Evolutionary conservation across 352 stramenopile genomes (phyloP).

Genomic region (Globisporangium iwayamae): DNA sequence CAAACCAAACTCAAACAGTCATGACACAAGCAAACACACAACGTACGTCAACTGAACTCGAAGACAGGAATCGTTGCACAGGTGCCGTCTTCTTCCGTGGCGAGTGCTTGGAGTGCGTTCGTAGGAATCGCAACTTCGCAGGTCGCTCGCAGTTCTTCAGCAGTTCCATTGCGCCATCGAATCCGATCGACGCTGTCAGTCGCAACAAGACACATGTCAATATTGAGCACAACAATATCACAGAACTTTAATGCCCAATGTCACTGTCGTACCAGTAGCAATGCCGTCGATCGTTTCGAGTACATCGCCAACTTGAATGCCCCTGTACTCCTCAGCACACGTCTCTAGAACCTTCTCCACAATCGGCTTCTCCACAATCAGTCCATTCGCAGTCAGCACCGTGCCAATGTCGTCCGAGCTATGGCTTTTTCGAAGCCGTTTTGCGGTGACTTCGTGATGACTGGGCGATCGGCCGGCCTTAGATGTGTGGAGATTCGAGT

Average conservation of each 20-base stretch:
- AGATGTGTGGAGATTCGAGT: slow-evolving; percentile 17
- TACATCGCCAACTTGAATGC: slow-evolving; percentile 57
- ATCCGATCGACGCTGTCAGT: slow-evolving; percentile 50
- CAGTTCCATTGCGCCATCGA: slow-evolving; percentile 48
- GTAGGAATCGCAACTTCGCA: slow-evolving; percentile 63
- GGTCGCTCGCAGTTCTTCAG: slow-evolving; percentile 51
- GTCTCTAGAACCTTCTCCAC: slow-evolving; percentile 34
- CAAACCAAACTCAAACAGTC: background rate
- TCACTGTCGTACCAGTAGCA: slow-evolving; percentile 36
- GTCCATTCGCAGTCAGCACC: slow-evolving; percentile 18
- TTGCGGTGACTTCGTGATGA: background rate
- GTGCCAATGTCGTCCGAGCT: slow-evolving; percentile 55
- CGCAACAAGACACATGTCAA: slow-evolving; percentile 9
- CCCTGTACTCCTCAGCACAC: slow-evolving; percentile 34
- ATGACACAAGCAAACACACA: background rate
- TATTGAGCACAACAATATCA: background rate
- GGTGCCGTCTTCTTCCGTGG: slow-evolving; percentile 7
- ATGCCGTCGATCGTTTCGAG: slow-evolving; percentile 74
- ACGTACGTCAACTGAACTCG: slow-evolving; percentile 43
- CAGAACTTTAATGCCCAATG: background rate
- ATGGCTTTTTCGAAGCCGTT: slow-evolving; percentile 40
- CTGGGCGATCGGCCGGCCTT: background rate
- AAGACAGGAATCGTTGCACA: slow-evolving; percentile 16
- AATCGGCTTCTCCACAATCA: slow-evolving; percentile 30
- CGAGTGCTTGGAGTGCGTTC: slow-evolving; percentile 17